Base-by-base conservation (phyloP, 2,329 filamentous ascomycete genomes). In the Zasmidium citrigriseum region DNA sequence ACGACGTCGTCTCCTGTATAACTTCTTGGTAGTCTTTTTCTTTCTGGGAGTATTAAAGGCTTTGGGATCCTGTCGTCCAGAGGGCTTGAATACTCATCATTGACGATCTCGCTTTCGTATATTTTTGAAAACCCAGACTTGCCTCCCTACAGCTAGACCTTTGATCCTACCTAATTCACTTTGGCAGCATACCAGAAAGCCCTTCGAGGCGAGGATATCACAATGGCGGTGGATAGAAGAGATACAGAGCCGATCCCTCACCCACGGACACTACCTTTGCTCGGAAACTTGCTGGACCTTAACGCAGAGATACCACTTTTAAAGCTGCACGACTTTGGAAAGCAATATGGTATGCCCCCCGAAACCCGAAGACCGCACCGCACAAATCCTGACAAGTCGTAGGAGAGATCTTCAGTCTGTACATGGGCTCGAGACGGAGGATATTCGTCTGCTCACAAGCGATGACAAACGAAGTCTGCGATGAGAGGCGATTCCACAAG, bases 271-370 rank as follows among this genome's bases (percentile, higher is more conserved):
- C 76, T 88, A 56, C 88, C 87, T 1, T 71, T 91, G 23, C 62
- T 91, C 22, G 88, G 89, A 24, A 89, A 91, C 65, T 69, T 88
- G 25, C 75, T 77, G 54, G 86, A 89, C 62, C 81, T 92, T 61
- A 83, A 88, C 58, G 73, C 79, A 0, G 80, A 82, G n/a, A 77
- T 82, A 21, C 83, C 87, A 0, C 70, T 84, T 2, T 69, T 73
- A 4, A 77, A 81, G 11, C 75, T 91, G 50, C 83, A 85, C 22
- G 83, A 89, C 21, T 54, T 69, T 7, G 62, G 63, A 12, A 58
- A 55, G 45, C 50, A 64, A 44, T 68, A 69, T 57, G 67, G 57
- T 60, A 29, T 45, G 47, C 38, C 48, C 12, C 21, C 12, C 18
- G 14, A 12, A 3, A 24, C 9, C 5, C 22, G 20, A 16, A 7